Conservation (phyloP, 495 filamentous ascomycete genomes). For the Xylaria longipes region DNA sequence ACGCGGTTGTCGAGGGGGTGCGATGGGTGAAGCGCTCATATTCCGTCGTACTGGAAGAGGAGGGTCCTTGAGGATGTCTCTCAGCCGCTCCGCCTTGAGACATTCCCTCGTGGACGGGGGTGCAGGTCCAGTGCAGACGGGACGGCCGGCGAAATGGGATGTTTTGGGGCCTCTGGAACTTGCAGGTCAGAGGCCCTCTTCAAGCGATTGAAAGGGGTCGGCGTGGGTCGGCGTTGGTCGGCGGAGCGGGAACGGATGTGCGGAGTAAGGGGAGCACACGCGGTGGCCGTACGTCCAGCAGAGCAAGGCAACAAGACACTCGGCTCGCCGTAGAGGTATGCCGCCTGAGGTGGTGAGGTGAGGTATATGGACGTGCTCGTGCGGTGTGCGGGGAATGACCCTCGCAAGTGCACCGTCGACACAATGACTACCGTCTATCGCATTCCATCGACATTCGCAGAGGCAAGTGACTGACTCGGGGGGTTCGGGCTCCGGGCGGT, state of each 20-base stretch:
- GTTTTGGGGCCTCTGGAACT: slow-evolving; percentile 33
- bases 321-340: slow-evolving; percentile 24
- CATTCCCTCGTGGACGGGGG: slow-evolving; percentile 43
- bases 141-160: slow-evolving; percentile 16
- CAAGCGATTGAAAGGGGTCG: slow-evolving; percentile 24
- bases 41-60: slow-evolving; percentile 43
- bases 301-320: slow-evolving; percentile 8
- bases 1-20: slow-evolving; percentile 35
- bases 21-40: slow-evolving; percentile 48
- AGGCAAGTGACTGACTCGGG: slow-evolving; percentile 10
- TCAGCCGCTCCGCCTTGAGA: slow-evolving; percentile 51
- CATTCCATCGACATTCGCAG: slow-evolving; percentile 54
- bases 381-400: slow-evolving; percentile 62
- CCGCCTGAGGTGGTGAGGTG: slow-evolving; percentile 26
- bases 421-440: slow-evolving; percentile 52
- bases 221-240: slow-evolving; percentile 18
- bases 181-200: slow-evolving; percentile 37
- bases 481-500: slow-evolving; percentile 9
- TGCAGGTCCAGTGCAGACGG: slow-evolving; percentile 29
- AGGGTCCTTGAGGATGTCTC: slow-evolving; percentile 43
- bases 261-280: slow-evolving; percentile 12
- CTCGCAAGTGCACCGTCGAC: slow-evolving; percentile 58
- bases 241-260: slow-evolving; percentile 28
- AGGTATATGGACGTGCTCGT: slow-evolving; percentile 31
- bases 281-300: slow-evolving; percentile 7